These are phyloP conservation scores for Sporobolomyces phaffii DNA, from an alignment of 768 basidiomycete species.

Conservation along the genomic window DNA sequence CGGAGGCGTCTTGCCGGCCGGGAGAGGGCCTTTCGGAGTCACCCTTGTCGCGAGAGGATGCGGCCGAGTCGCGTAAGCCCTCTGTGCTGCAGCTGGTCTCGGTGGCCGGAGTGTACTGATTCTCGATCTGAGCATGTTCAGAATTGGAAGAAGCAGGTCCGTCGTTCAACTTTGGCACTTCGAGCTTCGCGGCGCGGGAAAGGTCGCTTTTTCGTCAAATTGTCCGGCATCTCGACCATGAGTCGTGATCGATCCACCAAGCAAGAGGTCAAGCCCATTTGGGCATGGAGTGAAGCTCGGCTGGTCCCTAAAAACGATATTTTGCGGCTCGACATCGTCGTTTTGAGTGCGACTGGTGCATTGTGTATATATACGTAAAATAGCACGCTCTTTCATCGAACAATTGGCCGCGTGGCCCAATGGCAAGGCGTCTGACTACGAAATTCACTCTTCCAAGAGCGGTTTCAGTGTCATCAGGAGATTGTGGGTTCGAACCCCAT, in stretches of 20 bases:
- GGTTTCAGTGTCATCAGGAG: neutral
- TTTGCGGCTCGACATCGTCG: too few species aligned
- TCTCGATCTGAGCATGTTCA: too few species aligned
- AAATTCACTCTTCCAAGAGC: neutral
- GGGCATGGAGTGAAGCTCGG: too few species aligned
- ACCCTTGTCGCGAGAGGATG: constrained; percentile 28
- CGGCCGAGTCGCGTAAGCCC: constrained; percentile 14
- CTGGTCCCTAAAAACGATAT: too few species aligned
- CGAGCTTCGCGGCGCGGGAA: too few species aligned
- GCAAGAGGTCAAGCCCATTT: too few species aligned
- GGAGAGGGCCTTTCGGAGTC: constrained; percentile 23
- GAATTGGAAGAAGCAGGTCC: too few species aligned
- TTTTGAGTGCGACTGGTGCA: neutral
- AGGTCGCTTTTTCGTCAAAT: too few species aligned
- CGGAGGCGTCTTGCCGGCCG: constrained; percentile 2
- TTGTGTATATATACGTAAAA: neutral
- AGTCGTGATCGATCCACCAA: too few species aligned
- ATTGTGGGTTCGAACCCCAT: constrained; percentile 15
- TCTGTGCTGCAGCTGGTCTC: neutral
- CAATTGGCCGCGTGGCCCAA: constrained; percentile 10
- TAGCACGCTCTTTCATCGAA: neutral
- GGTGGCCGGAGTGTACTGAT: neutral
- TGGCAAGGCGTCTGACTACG: constrained; percentile 14
- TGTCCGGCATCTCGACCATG: too few species aligned
- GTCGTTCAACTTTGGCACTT: too few species aligned